phyloP scores from a whole-genome alignment of 345 rosid species.

The Syzygium oleosum region DNA sequence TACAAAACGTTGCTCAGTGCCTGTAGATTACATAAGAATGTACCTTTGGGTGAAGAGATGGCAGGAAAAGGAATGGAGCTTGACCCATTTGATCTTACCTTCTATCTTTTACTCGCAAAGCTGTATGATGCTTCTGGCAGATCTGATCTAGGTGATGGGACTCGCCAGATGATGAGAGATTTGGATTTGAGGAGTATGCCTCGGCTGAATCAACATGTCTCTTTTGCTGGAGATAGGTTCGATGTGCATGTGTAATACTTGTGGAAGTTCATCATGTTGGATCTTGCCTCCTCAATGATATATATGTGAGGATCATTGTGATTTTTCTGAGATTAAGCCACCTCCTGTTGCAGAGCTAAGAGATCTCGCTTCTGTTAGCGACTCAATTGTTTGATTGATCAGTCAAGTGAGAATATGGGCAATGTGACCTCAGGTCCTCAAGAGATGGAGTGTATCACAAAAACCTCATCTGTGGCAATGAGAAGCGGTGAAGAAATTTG shows the following conservation, averaged over 20 bases:
- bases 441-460: not conserved
- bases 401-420: not conserved
- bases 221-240: not conserved
- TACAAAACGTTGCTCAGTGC: slow-evolving; percentile 50
- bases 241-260: not conserved
- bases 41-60: slow-evolving; percentile 57
- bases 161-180: slow-evolving; percentile 24
- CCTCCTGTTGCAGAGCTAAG: not conserved
- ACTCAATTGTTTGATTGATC: not conserved
- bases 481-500: not conserved
- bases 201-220: slow-evolving; percentile 14
- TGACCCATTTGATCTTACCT: slow-evolving; percentile 40
- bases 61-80: slow-evolving; percentile 52
- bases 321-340: not conserved
- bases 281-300: not conserved
- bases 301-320: not conserved
- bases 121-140: slow-evolving; percentile 37
- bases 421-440: not conserved
- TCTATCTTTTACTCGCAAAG: slow-evolving; percentile 38
- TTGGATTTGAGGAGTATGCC: slow-evolving; percentile 11
- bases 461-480: not conserved
- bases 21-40: slow-evolving; percentile 38
- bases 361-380: not conserved
- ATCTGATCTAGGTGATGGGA: slow-evolving; percentile 30
- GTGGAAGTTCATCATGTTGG: not conserved